phyloP scores from a whole-genome alignment of 169 alveolate species.

The Eimeria mitis region DNA sequence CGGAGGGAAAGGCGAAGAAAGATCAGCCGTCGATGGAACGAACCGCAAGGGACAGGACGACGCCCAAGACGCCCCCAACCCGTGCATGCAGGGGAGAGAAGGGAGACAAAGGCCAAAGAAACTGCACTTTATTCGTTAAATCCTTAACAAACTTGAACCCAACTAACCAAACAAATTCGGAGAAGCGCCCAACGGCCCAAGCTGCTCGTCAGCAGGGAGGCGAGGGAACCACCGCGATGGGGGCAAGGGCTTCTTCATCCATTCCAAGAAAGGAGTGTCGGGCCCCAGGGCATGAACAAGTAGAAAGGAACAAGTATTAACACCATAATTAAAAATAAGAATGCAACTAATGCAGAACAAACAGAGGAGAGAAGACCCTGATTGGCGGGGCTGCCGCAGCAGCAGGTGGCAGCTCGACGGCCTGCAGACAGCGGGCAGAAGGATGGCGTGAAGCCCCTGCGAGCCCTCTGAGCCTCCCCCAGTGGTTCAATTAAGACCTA shows the following conservation, averaged over 20 bases:
- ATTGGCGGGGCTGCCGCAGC: slow-evolving; percentile 20
- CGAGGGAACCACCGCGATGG: slow-evolving; percentile 11
- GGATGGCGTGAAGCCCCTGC: neutral
- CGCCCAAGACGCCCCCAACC: neutral
- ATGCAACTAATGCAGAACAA: neutral
- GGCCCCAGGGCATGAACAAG: neutral
- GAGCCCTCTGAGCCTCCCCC: neutral
- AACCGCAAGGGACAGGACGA: neutral
- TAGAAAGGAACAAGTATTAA: neutral
- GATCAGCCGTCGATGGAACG: neutral
- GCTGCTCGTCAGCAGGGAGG: neutral
- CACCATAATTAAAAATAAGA: neutral
- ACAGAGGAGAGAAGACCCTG: neutral
- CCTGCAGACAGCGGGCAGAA: slow-evolving; percentile 27
- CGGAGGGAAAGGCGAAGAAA: neutral
- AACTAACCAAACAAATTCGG: slow-evolving; percentile 4
- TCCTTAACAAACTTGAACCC: neutral
- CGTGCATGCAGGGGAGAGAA: neutral
- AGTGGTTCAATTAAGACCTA: neutral
- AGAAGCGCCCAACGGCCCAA: neutral
- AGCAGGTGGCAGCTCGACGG: slow-evolving; percentile 44
- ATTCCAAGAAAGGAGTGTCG: neutral
- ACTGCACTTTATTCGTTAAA: neutral
- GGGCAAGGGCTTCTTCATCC: neutral
- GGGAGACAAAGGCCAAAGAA: neutral